phyloP scores from a whole-genome alignment of 352 stramenopile genomes.

The Phytophthora foliorum region DNA sequence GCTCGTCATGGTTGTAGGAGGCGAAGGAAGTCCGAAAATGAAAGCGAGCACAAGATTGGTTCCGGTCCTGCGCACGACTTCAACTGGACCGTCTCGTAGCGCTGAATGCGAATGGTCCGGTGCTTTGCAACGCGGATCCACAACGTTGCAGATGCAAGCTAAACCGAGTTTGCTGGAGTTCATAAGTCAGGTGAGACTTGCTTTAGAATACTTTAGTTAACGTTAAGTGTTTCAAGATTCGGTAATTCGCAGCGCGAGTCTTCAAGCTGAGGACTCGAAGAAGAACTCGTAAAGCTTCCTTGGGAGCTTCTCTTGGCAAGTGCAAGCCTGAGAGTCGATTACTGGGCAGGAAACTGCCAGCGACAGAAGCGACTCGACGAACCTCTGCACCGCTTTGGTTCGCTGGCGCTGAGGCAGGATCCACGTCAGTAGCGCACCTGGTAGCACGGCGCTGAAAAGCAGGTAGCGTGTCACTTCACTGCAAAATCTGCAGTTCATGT shows the following conservation, averaged over 20 bases:
- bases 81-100: slow-evolving; percentile 19
- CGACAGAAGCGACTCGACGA: slow-evolving; percentile 35
- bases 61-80: slow-evolving; percentile 22
- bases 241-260: not conserved
- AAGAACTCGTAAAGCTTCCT: slow-evolving; percentile 26
- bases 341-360: slow-evolving; percentile 28
- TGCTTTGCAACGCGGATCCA: slow-evolving; percentile 12
- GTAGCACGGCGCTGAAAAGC: slow-evolving; percentile 36
- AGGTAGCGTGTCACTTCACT: slow-evolving; percentile 51
- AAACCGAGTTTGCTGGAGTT: no score
- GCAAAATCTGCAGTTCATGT: slow-evolving; percentile 52
- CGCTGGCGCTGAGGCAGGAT: slow-evolving; percentile 36
- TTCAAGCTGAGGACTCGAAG: slow-evolving; percentile 16
- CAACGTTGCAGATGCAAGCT: not conserved
- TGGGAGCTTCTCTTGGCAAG: slow-evolving; percentile 33
- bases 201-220: not conserved
- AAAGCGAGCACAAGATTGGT: slow-evolving; percentile 9
- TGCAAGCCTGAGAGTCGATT: slow-evolving; percentile 28
- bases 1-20: slow-evolving; percentile 7
- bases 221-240: not conserved
- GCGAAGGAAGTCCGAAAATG: slow-evolving; percentile 17
- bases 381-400: slow-evolving; percentile 34
- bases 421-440: slow-evolving; percentile 29
- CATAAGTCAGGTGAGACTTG: no score
- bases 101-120: slow-evolving; percentile 20